Base-by-base conservation (phyloP, 192 early-diverging fungal species). In the Backusella parvicylindrica region DNA sequence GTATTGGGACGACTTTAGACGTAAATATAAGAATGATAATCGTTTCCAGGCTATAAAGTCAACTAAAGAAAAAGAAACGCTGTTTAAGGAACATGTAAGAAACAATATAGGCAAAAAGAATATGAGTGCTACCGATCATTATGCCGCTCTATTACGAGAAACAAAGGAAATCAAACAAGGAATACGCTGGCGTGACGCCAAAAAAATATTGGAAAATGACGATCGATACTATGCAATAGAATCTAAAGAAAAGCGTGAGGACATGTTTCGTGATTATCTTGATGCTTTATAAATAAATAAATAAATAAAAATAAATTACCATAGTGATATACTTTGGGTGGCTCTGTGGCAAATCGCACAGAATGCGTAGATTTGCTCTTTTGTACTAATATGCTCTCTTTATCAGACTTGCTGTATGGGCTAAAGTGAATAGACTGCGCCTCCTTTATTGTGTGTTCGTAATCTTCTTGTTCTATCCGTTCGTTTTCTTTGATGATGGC, bases 1-100 rank as follows among this genome's bases (percentile, higher is more conserved):
- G 36, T 85, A 88, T 5, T 95, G 89, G 87, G 89, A 93, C 36
- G 91, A 92, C 37, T 95, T 95, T 75, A 75, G 83, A 50, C 85
- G 88, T n/a, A 91, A 91, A 71, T 90, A 83, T 73, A 88, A 89
- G 64, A 68, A 86, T 33, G 92, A 95, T 78, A 66, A 84, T 7
- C 80, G 91, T 50, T 95, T 92, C 69, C 68, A 84, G 31, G 82
- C 68, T 28, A 69, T 93, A 3, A 75, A 65, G 3, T 88, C 91
- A 21, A 84, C 90, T 3, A 86, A 89, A 66, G 82, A 91, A 63
- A 79, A 90, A 28, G 89, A 92, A 72, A 79, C 74, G 3, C 53
- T 91, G 50, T 95, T 95, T 65, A 80, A 89, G 38, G 86, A 91
- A 3, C 89, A 95, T 75, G 78, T 92, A 12, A 78, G 13, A 38